Percentiles rank a stretch among this genome's conserved stretches.
These are phyloP conservation scores for Didymellaceae sp. DNA, from an alignment of 2,329 filamentous ascomycete genomes.

Conservation along the genomic window DNA sequence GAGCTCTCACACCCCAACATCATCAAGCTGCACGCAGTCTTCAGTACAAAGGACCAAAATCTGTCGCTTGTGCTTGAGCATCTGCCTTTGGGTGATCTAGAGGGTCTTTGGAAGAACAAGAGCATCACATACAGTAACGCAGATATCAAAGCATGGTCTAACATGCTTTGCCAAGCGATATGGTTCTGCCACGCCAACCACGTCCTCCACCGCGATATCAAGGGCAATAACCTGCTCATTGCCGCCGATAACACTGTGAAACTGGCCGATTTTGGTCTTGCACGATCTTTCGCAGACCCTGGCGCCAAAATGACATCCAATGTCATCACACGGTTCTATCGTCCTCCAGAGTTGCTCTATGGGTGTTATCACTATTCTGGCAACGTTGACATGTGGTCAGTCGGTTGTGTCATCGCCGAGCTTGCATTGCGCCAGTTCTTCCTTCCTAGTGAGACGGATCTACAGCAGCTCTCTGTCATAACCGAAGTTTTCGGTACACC, in stretches of 20 bases:
- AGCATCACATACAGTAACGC: conserved; percentile 82
- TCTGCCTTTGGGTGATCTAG: conserved; percentile 89
- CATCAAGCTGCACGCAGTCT: conserved; percentile 89
- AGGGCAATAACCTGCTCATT: conserved; percentile 97
- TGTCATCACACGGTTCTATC: conserved; percentile 97
- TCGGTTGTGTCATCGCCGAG: conserved; percentile 92
- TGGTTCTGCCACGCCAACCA: conserved; percentile 98
- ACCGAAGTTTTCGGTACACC: conserved; percentile 87
- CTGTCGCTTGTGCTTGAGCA: conserved; percentile 95
- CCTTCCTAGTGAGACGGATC: conserved; percentile 81
- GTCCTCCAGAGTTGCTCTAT: conserved; percentile 91
- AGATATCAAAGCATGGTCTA: conserved; percentile 98
- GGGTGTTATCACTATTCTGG: conserved; percentile 88
- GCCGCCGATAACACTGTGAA: conserved; percentile 93
- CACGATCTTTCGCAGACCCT: conserved; percentile 86
- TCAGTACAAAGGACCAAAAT: conserved; percentile 95
- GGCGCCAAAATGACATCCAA: conserved; percentile 88
- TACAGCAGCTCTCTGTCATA: conserved; percentile 85
- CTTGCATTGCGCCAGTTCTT: conserved; percentile 83
- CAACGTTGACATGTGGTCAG: conserved; percentile 92
- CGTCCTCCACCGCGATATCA: conserved; percentile 96
- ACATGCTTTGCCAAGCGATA: conserved; percentile 89
- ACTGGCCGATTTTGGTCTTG: conserved; percentile 96
- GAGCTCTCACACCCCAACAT: conserved; percentile 96
- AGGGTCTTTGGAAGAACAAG: conserved; percentile 82